Percentiles rank a stretch among this genome's conserved stretches.
These are phyloP conservation scores for Trichoderma simmonsii DNA, from an alignment of 2,329 filamentous ascomycete genomes.

Conservation along the genomic window DNA sequence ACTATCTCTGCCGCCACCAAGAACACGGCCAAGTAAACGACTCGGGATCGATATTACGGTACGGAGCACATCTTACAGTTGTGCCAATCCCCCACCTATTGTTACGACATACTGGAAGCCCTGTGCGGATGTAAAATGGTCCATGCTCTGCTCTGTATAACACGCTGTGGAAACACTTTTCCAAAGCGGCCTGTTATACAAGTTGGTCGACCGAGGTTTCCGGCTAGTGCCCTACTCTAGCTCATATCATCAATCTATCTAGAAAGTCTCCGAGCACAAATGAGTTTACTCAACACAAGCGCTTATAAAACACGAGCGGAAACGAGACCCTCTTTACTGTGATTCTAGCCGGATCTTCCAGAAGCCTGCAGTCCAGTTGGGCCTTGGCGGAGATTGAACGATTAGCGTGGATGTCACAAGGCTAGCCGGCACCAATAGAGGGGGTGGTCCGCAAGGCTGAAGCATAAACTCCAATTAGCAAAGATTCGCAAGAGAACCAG, in stretches of 20 bases:
- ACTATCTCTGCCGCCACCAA: not conserved
- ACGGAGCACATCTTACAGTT: not conserved
- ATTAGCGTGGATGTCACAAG: constrained; percentile 2
- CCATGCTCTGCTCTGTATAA: not conserved
- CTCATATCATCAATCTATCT: not conserved
- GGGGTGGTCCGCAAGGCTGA: constrained; percentile 12
- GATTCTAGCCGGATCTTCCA: constrained; percentile 5
- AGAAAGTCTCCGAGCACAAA: constrained; percentile 4
- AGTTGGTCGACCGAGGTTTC: constrained; percentile 1
- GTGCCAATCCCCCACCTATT: not conserved
- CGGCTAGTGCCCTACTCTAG: not conserved
- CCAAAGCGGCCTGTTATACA: not conserved
- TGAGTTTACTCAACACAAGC: not conserved
- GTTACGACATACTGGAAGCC: not conserved
- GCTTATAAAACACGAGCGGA: constrained; percentile 6
- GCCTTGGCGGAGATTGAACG: not conserved
- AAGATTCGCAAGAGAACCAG: not conserved
- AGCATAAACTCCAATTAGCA: not conserved
- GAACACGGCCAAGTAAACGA: not conserved
- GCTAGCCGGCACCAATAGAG: not conserved
- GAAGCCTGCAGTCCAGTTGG: constrained; percentile 3
- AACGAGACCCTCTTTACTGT: not conserved
- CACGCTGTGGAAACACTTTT: not conserved
- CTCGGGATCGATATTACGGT: not conserved
- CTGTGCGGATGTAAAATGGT: not conserved